phyloP scores from a whole-genome alignment of 2,329 filamentous ascomycete species.

The Scopulariopsis brevicaulis region DNA sequence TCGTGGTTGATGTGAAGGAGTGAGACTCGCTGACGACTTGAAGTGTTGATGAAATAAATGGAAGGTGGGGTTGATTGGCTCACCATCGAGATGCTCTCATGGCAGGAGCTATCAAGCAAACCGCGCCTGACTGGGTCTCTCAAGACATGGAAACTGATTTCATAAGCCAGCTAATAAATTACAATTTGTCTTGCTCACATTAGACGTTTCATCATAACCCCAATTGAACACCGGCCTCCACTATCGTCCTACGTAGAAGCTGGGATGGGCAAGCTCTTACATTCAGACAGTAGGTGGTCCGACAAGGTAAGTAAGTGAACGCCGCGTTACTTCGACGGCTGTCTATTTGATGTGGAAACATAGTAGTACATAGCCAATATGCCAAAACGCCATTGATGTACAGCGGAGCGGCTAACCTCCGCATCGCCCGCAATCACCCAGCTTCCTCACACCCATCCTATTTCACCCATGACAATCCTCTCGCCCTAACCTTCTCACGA shows the following conservation, averaged over 20 bases:
- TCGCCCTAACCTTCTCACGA: not conserved
- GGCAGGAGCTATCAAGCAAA: not conserved
- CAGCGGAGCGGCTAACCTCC: slow-evolving; percentile 1
- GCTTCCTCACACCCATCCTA: not conserved
- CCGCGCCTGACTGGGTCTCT: not conserved
- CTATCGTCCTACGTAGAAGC: not conserved
- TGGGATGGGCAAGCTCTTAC: not conserved
- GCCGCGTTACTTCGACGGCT: not conserved
- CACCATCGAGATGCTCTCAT: not conserved
- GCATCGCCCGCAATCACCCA: not conserved
- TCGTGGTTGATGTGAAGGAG: not conserved
- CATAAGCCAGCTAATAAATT: not conserved
- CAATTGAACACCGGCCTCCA: not conserved
- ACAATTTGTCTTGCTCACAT: not conserved
- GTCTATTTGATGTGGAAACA: not conserved
- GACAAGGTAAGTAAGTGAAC: not conserved
- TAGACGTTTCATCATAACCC: not conserved
- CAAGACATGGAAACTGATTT: not conserved
- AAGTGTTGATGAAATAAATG: not conserved
- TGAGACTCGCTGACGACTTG: not conserved
- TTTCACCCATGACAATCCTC: not conserved
- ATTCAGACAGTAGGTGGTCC: not conserved
- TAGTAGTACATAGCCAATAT: slow-evolving; percentile 2
- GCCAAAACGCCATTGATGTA: slow-evolving; percentile 6
- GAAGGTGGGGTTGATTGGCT: not conserved